phyloP scores from a whole-genome alignment of 2,329 filamentous ascomycete genomes.

The Penicillium sp. region DNA sequence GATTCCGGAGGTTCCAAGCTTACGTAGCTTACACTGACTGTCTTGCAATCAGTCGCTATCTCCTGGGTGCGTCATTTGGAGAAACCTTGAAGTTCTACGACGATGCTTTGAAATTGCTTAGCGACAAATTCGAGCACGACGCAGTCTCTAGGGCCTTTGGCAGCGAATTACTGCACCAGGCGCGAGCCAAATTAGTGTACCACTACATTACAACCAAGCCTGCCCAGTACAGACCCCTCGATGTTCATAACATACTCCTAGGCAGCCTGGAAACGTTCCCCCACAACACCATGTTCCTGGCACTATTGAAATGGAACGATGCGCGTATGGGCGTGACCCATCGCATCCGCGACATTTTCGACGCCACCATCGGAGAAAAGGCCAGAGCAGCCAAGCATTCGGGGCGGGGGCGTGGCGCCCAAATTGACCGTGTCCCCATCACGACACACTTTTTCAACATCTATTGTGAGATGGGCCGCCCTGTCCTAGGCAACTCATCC shows the following conservation, averaged over 20 bases:
- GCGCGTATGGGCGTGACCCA: conserved; percentile 69
- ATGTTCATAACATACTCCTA: conserved; percentile 60
- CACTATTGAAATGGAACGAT: conserved; percentile 70
- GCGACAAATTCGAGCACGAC: conserved; percentile 42
- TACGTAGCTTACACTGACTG: conserved; percentile 59
- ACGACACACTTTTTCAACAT: conserved; percentile 55
- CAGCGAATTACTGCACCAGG: conserved; percentile 65
- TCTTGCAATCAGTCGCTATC: conserved; percentile 63
- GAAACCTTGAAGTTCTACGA: conserved; percentile 40
- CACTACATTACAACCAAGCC: conserved; percentile 57
- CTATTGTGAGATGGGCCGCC: conserved; percentile 51
- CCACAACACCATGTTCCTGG: conserved; percentile 70
- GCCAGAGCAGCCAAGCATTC: neutral
- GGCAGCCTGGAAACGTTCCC: conserved; percentile 64
- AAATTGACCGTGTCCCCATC: conserved; percentile 31
- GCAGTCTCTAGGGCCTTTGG: conserved; percentile 32
- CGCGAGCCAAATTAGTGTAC: conserved; percentile 62
- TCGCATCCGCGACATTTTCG: conserved; percentile 63
- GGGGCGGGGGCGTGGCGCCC: neutral
- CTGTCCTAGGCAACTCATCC: conserved; percentile 45
- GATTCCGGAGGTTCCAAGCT: conserved; percentile 46
- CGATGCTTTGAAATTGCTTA: conserved; percentile 45
- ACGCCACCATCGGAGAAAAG: conserved; percentile 20
- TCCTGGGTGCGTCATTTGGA: conserved; percentile 45
- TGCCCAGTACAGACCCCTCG: conserved; percentile 63